These are phyloP conservation scores for Turritis glabra DNA, from an alignment of 345 rosid genomes.

Conservation along the genomic window DNA sequence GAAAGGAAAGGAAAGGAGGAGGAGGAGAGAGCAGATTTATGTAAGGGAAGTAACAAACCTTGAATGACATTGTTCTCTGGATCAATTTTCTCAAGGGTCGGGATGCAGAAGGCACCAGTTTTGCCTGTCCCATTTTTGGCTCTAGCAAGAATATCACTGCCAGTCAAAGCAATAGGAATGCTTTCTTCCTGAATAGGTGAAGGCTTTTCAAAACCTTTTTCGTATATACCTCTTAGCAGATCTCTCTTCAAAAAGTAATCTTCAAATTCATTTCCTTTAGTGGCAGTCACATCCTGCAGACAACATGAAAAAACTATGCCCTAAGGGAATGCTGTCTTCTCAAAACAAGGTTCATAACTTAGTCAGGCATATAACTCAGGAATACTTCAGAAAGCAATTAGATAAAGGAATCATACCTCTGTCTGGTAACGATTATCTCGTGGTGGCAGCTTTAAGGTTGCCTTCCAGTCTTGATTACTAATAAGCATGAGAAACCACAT, in stretches of 20 bases:
- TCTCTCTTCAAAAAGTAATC: conserved; percentile 94
- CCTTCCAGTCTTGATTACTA: conserved; percentile 93
- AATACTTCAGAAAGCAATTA: not conserved
- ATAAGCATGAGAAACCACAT: conserved; percentile 5
- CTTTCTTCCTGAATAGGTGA: conserved; percentile 99
- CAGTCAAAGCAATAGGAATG: conserved; percentile 97
- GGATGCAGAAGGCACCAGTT: conserved; percentile 97
- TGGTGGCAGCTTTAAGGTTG: conserved; percentile 69
- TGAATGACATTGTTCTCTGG: conserved; percentile 89
- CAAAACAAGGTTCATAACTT: not conserved
- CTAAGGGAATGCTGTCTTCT: conserved; percentile 35
- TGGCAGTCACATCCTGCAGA: conserved; percentile 94
- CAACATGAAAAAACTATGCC: not conserved
- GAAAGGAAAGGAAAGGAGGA: not conserved
- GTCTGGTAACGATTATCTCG: conserved; percentile 78
- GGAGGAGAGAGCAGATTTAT: not conserved
- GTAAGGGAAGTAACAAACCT: conserved; percentile 48
- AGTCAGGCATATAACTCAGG: not conserved
- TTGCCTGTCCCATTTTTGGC: conserved; percentile 99
- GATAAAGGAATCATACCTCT: conserved; percentile 56
- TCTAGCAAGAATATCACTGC: conserved; percentile 98
- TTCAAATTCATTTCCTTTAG: conserved; percentile 97
- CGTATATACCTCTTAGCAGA: conserved; percentile 90
- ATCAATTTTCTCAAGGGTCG: conserved; percentile 95
- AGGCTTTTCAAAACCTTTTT: conserved; percentile 97